phyloP scores from a whole-genome alignment of 805 yeast genomes.

The Lipomyces starkeyi region DNA sequence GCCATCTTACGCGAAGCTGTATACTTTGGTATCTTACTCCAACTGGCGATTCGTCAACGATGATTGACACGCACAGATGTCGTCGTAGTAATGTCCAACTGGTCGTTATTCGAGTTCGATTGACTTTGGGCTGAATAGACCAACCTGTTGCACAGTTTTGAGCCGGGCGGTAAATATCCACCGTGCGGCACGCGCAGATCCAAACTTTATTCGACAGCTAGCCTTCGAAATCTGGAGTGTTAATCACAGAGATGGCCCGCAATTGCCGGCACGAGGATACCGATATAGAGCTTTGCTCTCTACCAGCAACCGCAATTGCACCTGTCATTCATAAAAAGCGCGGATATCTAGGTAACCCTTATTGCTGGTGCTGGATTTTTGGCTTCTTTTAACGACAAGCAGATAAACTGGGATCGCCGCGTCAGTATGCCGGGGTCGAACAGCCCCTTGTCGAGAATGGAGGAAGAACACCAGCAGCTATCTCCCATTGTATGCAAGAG shows the following conservation, averaged over 20 bases:
- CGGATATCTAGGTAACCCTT: neutral
- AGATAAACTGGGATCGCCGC: neutral
- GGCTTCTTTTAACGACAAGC: neutral
- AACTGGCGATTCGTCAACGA: neutral
- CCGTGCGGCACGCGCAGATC: neutral
- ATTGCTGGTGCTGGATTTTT: neutral
- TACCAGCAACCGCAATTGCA: neutral
- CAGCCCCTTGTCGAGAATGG: neutral
- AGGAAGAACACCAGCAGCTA: constrained; percentile 1
- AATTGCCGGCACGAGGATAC: no score
- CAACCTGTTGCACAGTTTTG: neutral
- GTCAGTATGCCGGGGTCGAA: neutral
- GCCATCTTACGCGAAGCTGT: constrained; percentile 13
- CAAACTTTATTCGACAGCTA: neutral
- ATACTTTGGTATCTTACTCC: neutral
- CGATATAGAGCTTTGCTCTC: neutral
- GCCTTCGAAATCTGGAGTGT: no score
- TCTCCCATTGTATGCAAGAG: constrained; percentile 4
- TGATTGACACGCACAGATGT: neutral
- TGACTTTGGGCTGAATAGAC: neutral
- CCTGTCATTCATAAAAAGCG: neutral
- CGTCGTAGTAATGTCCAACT: neutral
- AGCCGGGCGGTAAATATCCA: neutral
- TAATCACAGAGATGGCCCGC: no score
- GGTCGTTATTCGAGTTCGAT: neutral